These are phyloP conservation scores for Basidioascus undulatus DNA, from an alignment of 768 basidiomycete species.

Conservation along the genomic window DNA sequence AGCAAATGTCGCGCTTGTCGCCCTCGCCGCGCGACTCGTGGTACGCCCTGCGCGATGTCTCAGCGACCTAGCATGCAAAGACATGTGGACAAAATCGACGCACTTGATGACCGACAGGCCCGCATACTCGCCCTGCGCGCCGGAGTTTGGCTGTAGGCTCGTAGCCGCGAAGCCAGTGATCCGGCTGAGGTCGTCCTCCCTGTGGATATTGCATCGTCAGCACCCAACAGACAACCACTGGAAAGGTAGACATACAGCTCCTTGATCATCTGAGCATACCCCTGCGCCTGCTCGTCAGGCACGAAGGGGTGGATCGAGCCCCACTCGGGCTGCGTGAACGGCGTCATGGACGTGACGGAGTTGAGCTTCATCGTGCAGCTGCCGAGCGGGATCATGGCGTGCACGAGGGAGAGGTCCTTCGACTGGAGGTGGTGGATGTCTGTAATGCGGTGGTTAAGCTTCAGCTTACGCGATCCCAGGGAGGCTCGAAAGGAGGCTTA, in stretches of 20 bases:
- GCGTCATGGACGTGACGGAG: slow-evolving; percentile 92
- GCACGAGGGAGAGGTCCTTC: slow-evolving; percentile 83
- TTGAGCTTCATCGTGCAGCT: slow-evolving; percentile 63
- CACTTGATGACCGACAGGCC: slow-evolving; percentile 87
- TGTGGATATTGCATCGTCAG: too few relatives aligned
- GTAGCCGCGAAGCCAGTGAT: slow-evolving; percentile 93
- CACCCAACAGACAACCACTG: too few relatives aligned
- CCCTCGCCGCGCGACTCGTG: slow-evolving; percentile 68
- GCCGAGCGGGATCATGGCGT: slow-evolving; percentile 54
- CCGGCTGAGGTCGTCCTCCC: slow-evolving; percentile 47
- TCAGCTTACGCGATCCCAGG: too few relatives aligned
- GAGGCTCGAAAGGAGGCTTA: too few relatives aligned
- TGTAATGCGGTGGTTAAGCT: too few relatives aligned
- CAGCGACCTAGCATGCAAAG: too few relatives aligned
- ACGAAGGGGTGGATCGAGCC: slow-evolving; percentile 77
- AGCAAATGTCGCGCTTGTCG: slow-evolving; percentile 67
- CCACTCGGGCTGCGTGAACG: slow-evolving; percentile 85
- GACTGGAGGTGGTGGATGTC: slow-evolving; percentile 74
- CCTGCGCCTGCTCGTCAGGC: slow-evolving; percentile 65
- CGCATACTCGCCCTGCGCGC: slow-evolving; percentile 90
- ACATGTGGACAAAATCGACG: too few relatives aligned
- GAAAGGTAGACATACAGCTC: too few relatives aligned
- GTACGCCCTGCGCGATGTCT: too few relatives aligned
- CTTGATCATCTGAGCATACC: slow-evolving; percentile 60
- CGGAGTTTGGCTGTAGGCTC: slow-evolving; percentile 95